phyloP scores from a whole-genome alignment of 495 filamentous ascomycete genomes.

The Podospora conica region DNA sequence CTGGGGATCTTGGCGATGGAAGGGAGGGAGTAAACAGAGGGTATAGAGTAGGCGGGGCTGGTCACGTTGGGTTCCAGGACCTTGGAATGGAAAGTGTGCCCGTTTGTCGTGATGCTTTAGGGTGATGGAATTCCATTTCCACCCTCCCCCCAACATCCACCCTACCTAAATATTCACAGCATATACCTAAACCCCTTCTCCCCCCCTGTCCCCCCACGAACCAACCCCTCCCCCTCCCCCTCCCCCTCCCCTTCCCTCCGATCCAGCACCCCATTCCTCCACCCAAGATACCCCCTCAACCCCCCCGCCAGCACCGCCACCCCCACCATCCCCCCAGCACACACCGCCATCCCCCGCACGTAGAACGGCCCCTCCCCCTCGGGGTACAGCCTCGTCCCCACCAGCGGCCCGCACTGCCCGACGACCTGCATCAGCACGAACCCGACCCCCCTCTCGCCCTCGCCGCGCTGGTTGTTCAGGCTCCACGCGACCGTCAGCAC shows the following conservation, averaged over 20 bases:
- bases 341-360: slow-evolving; percentile 57
- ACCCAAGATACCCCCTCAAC: slow-evolving; percentile 50
- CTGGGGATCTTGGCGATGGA: too few relatives aligned
- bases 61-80: too few relatives aligned
- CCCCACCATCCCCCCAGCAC: slow-evolving; percentile 61
- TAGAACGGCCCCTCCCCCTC: slow-evolving; percentile 56
- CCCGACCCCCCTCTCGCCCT: slow-evolving; percentile 58
- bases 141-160: neutral
- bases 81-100: too few relatives aligned
- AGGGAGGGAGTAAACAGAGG: too few relatives aligned
- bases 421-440: slow-evolving; percentile 66
- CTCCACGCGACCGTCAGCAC: slow-evolving; percentile 71
- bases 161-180: slow-evolving; percentile 12
- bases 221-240: slow-evolving; percentile 1
- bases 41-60: too few relatives aligned
- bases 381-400: slow-evolving; percentile 69
- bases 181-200: slow-evolving; percentile 35
- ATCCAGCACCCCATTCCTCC: slow-evolving; percentile 55
- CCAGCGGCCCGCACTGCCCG: slow-evolving; percentile 65
- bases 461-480: slow-evolving; percentile 63
- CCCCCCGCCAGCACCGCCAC: slow-evolving; percentile 51
- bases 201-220: too few relatives aligned
- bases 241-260: slow-evolving; percentile 20
- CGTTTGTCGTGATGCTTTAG: too few relatives aligned
- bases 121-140: too few relatives aligned